phyloP scores from a whole-genome alignment of 2,329 filamentous ascomycete genomes.

The Sporothrix humicola region DNA sequence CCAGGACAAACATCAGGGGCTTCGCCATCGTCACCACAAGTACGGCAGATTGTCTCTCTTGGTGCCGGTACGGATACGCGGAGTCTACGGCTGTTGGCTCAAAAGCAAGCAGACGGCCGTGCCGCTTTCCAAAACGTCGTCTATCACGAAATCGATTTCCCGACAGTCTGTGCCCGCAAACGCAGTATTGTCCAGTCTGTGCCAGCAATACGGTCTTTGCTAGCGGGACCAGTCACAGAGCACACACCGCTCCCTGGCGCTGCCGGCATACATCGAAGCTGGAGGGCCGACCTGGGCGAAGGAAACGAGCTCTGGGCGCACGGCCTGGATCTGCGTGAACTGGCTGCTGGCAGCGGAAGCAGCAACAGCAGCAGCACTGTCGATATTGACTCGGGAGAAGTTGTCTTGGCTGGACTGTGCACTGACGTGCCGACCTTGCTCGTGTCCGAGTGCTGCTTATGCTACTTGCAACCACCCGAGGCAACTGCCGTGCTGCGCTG shows the following conservation, averaged over 20 bases:
- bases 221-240: conserved; percentile 45
- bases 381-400: background rate
- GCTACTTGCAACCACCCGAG: conserved; percentile 75
- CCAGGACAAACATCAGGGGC: background rate
- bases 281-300: conserved; percentile 50
- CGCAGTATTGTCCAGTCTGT: conserved; percentile 59
- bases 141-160: conserved; percentile 95
- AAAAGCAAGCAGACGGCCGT: background rate
- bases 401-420: conserved; percentile 53
- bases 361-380: background rate
- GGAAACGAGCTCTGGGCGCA: conserved; percentile 61
- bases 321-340: conserved; percentile 71
- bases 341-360: conserved; percentile 46
- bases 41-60: conserved; percentile 84
- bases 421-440: conserved; percentile 75
- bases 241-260: conserved; percentile 34
- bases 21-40: conserved; percentile 30
- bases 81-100: conserved; percentile 73
- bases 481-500: conserved; percentile 69
- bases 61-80: conserved; percentile 94
- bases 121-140: conserved; percentile 54
- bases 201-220: conserved; percentile 48
- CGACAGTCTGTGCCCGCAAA: conserved; percentile 72
- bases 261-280: conserved; percentile 40
- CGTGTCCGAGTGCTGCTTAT: conserved; percentile 93